Evolutionary conservation across 345 rosid genomes (phyloP), one percentile per base, ranked within the genome.

Genomic region (Angophora floribunda): DNA sequence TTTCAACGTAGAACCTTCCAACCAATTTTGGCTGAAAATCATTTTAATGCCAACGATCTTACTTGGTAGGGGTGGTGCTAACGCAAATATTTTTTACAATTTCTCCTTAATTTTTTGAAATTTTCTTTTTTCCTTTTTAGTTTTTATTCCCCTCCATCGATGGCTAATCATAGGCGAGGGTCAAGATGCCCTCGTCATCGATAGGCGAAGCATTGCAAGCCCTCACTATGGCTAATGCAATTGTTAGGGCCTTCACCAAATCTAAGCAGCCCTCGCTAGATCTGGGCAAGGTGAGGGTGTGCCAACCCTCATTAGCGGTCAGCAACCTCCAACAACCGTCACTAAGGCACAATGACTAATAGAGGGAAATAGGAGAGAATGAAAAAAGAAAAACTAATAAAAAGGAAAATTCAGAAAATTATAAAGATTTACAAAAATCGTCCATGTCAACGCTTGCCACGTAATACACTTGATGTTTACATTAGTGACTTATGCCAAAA

Each of bases 401-500:
- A 15, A 55, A 55, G 61, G 61, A 6, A 6, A 55, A 55, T 55
- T 55, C 2, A 22, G 0, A 22, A 55, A 9, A 55, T 55, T 55
- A 55, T 21, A 21, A 55, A 55, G 12, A 55, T 55, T 17, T 4
- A 4, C 36, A 63, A n/a, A 63, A 63, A 2, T n/a, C 16, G 2
- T 63, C 9, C 19, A 63, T 30, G 1, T n/a, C 0, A n/a, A 0
- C 0, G 4, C 36, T 13, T 0, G 19, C 15, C 75, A 63, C 1
- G 2, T 9, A n/a, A 13, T 36, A 13, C 13, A 1, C 36, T 63
- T 0, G 4, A 2, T n/a, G 36, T 63, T 16, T 12, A n/a, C n/a
- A 28, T 63, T 2, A 63, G 14, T 63, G 16, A 61, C 30, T 61
- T 63, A 3, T 7, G 36, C 8, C 36, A 7, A 63, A 63, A 30